These are phyloP conservation scores for Fusarium robinianum DNA, from an alignment of 2,329 filamentous ascomycete species.

Conservation along the genomic window DNA sequence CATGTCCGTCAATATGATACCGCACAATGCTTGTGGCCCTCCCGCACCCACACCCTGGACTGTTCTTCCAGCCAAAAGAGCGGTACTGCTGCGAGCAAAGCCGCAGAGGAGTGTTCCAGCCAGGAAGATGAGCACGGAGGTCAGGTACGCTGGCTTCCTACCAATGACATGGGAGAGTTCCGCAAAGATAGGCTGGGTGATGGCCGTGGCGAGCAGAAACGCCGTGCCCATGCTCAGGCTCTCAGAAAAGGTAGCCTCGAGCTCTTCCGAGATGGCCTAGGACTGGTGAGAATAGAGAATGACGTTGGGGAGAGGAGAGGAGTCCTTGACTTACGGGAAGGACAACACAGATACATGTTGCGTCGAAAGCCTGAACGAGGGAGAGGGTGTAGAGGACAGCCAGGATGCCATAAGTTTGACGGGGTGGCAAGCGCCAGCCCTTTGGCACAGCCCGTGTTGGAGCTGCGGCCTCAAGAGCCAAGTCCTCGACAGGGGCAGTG, in stretches of 20 bases:
- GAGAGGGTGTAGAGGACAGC: slow-evolving; percentile 29
- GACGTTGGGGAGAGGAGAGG: background rate
- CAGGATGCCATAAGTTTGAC: slow-evolving; percentile 16
- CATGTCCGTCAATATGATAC: slow-evolving; percentile 44
- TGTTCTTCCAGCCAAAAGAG: slow-evolving; percentile 41
- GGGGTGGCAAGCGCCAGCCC: too few relatives aligned
- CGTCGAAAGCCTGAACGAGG: slow-evolving; percentile 34
- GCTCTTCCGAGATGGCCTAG: slow-evolving; percentile 32
- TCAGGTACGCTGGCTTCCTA: slow-evolving; percentile 36
- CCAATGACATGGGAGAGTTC: slow-evolving; percentile 45
- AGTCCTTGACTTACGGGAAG: slow-evolving; percentile 35
- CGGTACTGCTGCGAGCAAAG: slow-evolving; percentile 36
- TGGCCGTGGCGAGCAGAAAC: slow-evolving; percentile 68
- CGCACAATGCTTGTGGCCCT: slow-evolving; percentile 41
- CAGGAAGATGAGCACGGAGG: slow-evolving; percentile 39
- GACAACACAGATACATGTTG: slow-evolving; percentile 37
- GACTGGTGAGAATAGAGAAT: background rate
- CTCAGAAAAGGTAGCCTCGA: slow-evolving; percentile 34
- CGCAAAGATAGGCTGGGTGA: slow-evolving; percentile 57
- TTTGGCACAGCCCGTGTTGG: too few relatives aligned
- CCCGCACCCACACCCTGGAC: slow-evolving; percentile 46
- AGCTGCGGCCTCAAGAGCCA: background rate
- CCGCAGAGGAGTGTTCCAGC: slow-evolving; percentile 48
- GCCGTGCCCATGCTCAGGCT: slow-evolving; percentile 57
- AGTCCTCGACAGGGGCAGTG: too few relatives aligned